Conservation (phyloP, 2,329 filamentous ascomycete genomes). For the Aquanectria penicillioides region DNA sequence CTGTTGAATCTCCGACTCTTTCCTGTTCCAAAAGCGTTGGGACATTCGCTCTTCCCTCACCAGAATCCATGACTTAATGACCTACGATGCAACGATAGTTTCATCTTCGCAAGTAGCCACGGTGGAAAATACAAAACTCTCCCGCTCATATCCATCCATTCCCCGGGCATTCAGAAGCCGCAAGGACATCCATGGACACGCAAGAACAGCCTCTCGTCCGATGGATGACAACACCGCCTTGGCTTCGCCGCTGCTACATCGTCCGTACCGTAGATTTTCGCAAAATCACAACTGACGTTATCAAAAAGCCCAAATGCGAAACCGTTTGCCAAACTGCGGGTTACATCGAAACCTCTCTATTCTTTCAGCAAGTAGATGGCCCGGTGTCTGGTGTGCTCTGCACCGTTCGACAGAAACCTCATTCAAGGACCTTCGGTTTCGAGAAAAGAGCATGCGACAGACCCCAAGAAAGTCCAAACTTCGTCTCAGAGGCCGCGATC, state of each 20-base stretch:
- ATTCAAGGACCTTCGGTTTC: conserved; percentile 17
- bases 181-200: too few relatives aligned
- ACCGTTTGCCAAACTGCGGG: too few relatives aligned
- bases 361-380: conserved; percentile 20
- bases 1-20: too few relatives aligned
- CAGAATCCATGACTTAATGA: too few relatives aligned
- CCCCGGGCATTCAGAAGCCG: too few relatives aligned
- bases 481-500: conserved; percentile 25
- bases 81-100: too few relatives aligned
- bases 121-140: too few relatives aligned
- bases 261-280: conserved; percentile 33
- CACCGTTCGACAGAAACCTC: conserved; percentile 2
- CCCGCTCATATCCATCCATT: too few relatives aligned
- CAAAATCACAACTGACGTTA: not conserved
- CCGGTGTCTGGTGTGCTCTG: conserved; percentile 26
- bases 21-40: too few relatives aligned
- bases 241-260: conserved; percentile 23
- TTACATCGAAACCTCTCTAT: conserved; percentile 30
- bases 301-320: too few relatives aligned
- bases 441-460: conserved; percentile 3
- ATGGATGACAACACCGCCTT: conserved; percentile 17
- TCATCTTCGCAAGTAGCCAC: too few relatives aligned
- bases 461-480: conserved; percentile 13
- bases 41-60: too few relatives aligned
- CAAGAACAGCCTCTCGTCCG: not conserved